Evolutionary conservation across 1,139 yeast species (phyloP), one percentile per base, ranked within the genome.

Genomic region (Scheffersomyces cryptocercus): DNA sequence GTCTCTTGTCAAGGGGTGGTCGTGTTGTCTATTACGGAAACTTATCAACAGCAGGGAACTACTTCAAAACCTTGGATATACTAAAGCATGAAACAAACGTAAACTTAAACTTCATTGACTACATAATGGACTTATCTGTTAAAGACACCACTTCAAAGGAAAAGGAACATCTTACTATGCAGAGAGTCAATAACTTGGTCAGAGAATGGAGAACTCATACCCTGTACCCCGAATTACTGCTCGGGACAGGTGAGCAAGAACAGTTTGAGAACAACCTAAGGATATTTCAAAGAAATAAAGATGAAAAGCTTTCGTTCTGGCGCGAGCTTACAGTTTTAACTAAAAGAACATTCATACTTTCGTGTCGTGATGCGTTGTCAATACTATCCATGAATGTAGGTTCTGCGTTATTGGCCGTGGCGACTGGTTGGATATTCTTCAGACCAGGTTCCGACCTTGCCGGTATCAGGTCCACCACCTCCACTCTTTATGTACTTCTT

Each of bases 401-500:
- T 38, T 73, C 85, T 0, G 49, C 77, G 0, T 49, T 84, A 3
- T 68, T 87, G 59, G 90, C 86, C 0, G 57, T 81, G 1, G 67
- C 82, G 20, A 68, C 80, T 38, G 96, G 96, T 0, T 87, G 95
- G 91, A 76, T 88, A 45, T 89, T 84, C 56, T 85, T 67, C 61
- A 77, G 78, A 51, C 89, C 93, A 0, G 79, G 73, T 15, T 75
- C 77, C 3, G 74, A 82, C 11, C 54, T 83, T 28, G 77, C 85
- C 0, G 96, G 96, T 8, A 77, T 87, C 5, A 67, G 96, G 50
- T 76, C 95, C 0, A 67, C 70, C 3, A 75, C 84, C 8, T 85
- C 91, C 1, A 66, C 82, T 1, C 60, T 88, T 6, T 88, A 88
- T 63, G 82, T 81, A 2, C 73, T 85, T 36, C 66, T 78, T 41